Percentiles rank a stretch among this genome's conserved stretches.
Conservation (phyloP, 2,329 filamentous ascomycete species). For the Aspergillus pseudotamarii region DNA sequence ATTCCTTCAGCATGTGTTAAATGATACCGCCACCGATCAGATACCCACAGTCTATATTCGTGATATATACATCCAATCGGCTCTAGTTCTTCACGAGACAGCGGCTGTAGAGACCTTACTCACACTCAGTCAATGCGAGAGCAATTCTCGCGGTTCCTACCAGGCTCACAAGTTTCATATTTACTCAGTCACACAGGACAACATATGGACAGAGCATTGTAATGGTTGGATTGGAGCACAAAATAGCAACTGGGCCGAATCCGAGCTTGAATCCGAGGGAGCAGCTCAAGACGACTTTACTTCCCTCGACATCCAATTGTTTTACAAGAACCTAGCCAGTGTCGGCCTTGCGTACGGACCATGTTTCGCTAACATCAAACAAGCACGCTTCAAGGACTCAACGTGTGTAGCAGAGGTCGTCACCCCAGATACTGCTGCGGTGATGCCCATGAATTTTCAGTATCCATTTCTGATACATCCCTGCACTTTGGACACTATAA, state of each 20-base stretch:
- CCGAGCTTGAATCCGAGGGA: neutral
- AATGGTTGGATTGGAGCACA: constrained; percentile 18
- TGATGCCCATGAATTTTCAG: constrained; percentile 33
- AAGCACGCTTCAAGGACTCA: constrained; percentile 14
- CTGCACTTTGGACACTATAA: constrained; percentile 33
- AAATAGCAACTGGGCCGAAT: neutral
- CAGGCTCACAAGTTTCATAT: constrained; percentile 22
- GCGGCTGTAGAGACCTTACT: constrained; percentile 18
- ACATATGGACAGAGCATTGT: constrained; percentile 31
- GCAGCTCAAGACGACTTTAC: neutral
- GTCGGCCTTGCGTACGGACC: constrained; percentile 34
- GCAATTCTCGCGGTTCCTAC: neutral
- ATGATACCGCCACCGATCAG: neutral
- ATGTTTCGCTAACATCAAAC: constrained; percentile 28
- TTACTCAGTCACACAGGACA: constrained; percentile 23
- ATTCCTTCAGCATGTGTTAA: constrained; percentile 10
- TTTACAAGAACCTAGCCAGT: constrained; percentile 29
- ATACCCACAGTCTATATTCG: constrained; percentile 13
- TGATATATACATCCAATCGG: constrained; percentile 26
- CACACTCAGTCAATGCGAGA: neutral
- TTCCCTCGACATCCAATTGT: constrained; percentile 21
- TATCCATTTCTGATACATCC: constrained; percentile 34
- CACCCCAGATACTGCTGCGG: constrained; percentile 28
- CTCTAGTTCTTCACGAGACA: constrained; percentile 25
- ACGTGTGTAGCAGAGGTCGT: constrained; percentile 24